Conservation (phyloP, 352 stramenopile species). For the Globisporangium cederbergense region DNA sequence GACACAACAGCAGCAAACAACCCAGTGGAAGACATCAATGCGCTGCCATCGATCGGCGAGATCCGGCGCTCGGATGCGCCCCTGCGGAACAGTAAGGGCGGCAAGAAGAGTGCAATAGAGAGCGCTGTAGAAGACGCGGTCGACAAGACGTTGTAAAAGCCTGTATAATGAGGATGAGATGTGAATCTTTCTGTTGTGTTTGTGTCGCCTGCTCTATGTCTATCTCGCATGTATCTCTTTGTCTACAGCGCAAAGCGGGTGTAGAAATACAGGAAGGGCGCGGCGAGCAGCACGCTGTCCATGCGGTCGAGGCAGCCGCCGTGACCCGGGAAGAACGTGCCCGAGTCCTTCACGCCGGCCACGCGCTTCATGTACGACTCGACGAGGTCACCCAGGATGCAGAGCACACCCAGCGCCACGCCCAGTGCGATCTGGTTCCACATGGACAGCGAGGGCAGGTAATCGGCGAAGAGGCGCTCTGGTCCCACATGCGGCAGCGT, state of each 20-base stretch:
- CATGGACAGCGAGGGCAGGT: conserved; percentile 17
- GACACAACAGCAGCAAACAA: not conserved
- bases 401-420: conserved; percentile 44
- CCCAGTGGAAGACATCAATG: conserved; percentile 12
- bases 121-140: conserved; percentile 21
- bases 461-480: not conserved
- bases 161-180: not conserved
- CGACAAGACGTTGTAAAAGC: conserved; percentile 18
- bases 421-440: conserved; percentile 45
- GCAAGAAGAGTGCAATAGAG: conserved; percentile 15
- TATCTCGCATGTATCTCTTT: not conserved
- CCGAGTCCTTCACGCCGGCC: conserved; percentile 67
- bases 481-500: conserved; percentile 18
- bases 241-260: conserved; percentile 21
- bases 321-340: conserved; percentile 68
- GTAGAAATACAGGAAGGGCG: conserved; percentile 62
- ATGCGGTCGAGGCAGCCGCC: conserved; percentile 77
- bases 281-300: conserved; percentile 74
- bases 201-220: not conserved
- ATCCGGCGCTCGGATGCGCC: not conserved
- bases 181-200: not conserved
- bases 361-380: conserved; percentile 75
- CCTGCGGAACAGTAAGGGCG: conserved; percentile 1
- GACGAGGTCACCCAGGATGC: conserved; percentile 59
- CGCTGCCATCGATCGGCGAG: conserved; percentile 9